A percentile compares a stretch with the other conserved stretches of the same genome.
Evolutionary conservation across 2,329 filamentous ascomycete species (phyloP).

Genomic region (Apiospora sp.): DNA sequence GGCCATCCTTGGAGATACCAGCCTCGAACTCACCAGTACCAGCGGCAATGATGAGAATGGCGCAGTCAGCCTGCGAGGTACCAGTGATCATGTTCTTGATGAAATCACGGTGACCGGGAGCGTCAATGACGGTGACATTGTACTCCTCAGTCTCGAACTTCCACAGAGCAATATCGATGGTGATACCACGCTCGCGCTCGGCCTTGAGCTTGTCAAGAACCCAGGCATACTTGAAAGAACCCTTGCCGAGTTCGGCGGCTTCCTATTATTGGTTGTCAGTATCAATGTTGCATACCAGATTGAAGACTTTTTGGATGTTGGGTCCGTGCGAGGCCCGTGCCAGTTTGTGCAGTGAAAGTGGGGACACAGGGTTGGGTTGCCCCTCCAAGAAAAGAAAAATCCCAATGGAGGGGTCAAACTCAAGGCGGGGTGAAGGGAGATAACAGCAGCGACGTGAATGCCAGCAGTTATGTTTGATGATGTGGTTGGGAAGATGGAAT

Average conservation of each 20-base stretch:
- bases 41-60: slow-evolving; percentile 99
- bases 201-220: slow-evolving; percentile 99
- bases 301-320: neutral
- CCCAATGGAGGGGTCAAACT: slow-evolving; percentile 28
- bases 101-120: slow-evolving; percentile 99
- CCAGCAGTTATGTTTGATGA: neutral
- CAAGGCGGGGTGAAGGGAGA: slow-evolving; percentile 38
- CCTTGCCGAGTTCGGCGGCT: slow-evolving; percentile 99
- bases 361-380: neutral
- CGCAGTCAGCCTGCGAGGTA: slow-evolving; percentile 99
- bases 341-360: slow-evolving; percentile 8
- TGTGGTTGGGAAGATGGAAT: neutral
- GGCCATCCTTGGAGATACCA: slow-evolving; percentile 99
- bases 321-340: neutral
- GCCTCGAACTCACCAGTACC: slow-evolving; percentile 99
- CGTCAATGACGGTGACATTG: slow-evolving; percentile 98
- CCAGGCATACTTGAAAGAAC: slow-evolving; percentile 99
- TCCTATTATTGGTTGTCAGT: slow-evolving; percentile 66
- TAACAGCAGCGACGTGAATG: too few relatives aligned
- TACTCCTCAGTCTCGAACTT: slow-evolving; percentile 99
- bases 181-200: slow-evolving; percentile 99
- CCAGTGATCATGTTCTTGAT: slow-evolving; percentile 99
- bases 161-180: slow-evolving; percentile 99
- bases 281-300: slow-evolving; percentile 8
- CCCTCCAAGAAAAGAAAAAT: slow-evolving; percentile 11